Percentiles rank a stretch among this genome's conserved stretches.
These are phyloP conservation scores for Lachancea thermotolerans DNA, from an alignment of 805 yeast species.

Conservation along the genomic window DNA sequence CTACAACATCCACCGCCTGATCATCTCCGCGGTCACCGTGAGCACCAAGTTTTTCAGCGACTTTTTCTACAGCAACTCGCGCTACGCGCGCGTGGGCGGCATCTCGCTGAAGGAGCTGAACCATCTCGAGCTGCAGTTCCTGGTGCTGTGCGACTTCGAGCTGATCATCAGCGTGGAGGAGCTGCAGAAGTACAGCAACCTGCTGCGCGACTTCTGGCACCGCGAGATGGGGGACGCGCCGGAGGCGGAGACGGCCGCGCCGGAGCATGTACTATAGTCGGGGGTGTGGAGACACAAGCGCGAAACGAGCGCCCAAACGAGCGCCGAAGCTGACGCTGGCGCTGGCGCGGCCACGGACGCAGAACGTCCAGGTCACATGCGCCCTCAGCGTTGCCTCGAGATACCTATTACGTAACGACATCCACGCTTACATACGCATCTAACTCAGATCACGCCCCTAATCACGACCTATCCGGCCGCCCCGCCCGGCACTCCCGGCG, in stretches of 20 bases:
- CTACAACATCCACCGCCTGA: constrained; percentile 87
- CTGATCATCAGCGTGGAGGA: constrained; percentile 86
- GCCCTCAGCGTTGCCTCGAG: too few species aligned
- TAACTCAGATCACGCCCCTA: too few species aligned
- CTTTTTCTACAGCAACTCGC: constrained; percentile 85
- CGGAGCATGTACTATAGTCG: too few species aligned
- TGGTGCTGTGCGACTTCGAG: constrained; percentile 76
- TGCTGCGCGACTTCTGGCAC: constrained; percentile 78
- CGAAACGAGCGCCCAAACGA: too few species aligned
- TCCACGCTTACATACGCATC: too few species aligned
- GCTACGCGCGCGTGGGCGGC: constrained; percentile 96
- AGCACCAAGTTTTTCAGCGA: constrained; percentile 93
- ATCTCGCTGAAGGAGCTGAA: constrained; percentile 88
- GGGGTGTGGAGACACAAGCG: too few species aligned
- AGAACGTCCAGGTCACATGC: too few species aligned
- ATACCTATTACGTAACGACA: too few species aligned
- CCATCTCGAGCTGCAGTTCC: constrained; percentile 83
- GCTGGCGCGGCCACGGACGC: too few species aligned
- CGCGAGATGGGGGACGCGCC: constrained; percentile 36
- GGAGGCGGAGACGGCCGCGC: neutral
- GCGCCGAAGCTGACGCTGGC: too few species aligned
- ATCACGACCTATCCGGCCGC: too few species aligned
- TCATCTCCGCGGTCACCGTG: constrained; percentile 92
- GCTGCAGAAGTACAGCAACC: constrained; percentile 81
- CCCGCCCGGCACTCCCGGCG: too few species aligned